Base-by-base conservation (phyloP, 2,329 filamentous ascomycete genomes). In the Paramyrothecium roridum region DNA sequence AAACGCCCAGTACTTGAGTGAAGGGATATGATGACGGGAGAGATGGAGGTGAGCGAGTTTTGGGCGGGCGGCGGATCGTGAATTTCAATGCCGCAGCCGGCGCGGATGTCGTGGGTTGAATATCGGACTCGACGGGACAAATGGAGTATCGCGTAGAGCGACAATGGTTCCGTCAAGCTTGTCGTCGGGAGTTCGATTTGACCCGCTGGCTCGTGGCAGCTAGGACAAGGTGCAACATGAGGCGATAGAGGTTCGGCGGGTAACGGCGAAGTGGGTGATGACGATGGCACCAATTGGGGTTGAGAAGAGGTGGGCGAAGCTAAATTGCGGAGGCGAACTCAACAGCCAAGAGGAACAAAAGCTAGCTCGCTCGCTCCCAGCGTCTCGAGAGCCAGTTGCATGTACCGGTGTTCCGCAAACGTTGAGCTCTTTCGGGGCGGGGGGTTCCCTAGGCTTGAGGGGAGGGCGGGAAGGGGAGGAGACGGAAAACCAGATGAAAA, bases 251-350 rank as follows among this genome's bases (percentile, higher is more conserved):
- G 52, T 21, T 46, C 17, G 40, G 48, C 20, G 47, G 34, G 34
- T 19, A 47, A 37, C 23, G 30, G 52, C 48, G 48, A 17, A 23
- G 43, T n/a, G 21, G 50, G 13, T 37, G 51, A 16, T 20, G 19
- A 13, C 8, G 51, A n/a, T 43, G 19, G 46, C 52, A 50, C 46
- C 52, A 54, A 50, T 54, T 54, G 52, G 46, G 13, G 52, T 50
- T 16, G 23, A 20, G 48, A 12, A 48, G 45, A 3, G 37, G 37
- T 43, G n/a, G 37, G 7, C n/a, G 37, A 16, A 17, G 37, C 37
- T 43, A 43, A 19, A 43, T 30, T 43, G 37, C 37, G 37, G 37
- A 43, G 37, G 37, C n/a, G n/a, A 43, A 30, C 26, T 30, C 26
- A 30, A 30, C 26, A 30, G 26, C 26, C 26, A 30, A 30, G 26